Evolutionary conservation across 2,329 filamentous ascomycete species (phyloP).

Genomic region (Aureobasidium sp.): DNA sequence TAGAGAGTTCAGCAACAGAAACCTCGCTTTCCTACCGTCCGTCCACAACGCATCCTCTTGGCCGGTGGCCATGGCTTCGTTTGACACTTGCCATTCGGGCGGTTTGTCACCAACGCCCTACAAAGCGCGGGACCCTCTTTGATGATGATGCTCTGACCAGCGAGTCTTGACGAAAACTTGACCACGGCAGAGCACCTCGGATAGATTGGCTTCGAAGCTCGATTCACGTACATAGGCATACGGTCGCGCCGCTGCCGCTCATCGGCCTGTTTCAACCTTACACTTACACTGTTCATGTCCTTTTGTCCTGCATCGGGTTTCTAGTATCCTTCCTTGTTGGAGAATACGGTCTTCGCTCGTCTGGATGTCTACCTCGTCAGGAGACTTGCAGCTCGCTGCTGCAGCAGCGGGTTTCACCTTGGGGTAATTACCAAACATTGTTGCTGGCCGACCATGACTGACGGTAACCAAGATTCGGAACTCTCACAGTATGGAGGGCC

Average conservation of each 20-base stretch:
- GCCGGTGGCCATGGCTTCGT: neutral
- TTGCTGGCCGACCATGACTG: neutral
- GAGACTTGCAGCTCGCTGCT: constrained; percentile 17
- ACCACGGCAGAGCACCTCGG: neutral
- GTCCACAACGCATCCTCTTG: neutral
- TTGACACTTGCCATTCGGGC: neutral
- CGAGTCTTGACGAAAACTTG: neutral
- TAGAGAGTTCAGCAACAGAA: neutral
- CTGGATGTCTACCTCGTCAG: constrained; percentile 7
- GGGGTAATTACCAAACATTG: constrained; percentile 19
- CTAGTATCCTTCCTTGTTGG: neutral
- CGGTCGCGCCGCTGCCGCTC: neutral
- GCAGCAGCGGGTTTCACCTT: constrained; percentile 32
- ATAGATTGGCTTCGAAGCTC: neutral
- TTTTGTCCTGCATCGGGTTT: neutral
- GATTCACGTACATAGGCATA: constrained; percentile 1
- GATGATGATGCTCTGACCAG: neutral
- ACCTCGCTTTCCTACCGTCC: neutral
- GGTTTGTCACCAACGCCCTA: neutral
- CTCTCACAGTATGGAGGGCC: constrained; percentile 36
- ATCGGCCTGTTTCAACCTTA: neutral
- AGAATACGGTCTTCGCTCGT: neutral
- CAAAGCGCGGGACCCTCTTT: neutral
- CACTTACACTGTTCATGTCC: neutral
- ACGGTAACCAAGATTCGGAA: constrained; percentile 26